Conservation (phyloP, 2,329 filamentous ascomycete genomes). For the Aspergillus spinulosporus region DNA sequence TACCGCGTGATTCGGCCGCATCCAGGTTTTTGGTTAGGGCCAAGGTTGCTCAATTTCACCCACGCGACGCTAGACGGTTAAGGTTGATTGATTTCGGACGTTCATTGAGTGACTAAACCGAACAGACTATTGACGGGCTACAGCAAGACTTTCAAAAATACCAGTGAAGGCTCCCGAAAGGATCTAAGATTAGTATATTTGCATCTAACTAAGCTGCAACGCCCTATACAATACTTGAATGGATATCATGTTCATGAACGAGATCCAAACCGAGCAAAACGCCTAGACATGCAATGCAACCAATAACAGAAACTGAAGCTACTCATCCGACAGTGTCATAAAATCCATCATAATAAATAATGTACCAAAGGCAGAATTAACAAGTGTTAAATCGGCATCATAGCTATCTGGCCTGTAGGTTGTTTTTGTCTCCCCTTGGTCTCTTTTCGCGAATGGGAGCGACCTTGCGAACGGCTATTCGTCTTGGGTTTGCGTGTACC, state of each 20-base stretch:
- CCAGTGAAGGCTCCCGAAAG: background rate
- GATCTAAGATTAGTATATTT: slow-evolving; percentile 4
- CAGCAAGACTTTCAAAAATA: background rate
- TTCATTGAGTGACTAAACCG: slow-evolving; percentile 31
- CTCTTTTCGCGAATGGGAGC: slow-evolving; percentile 27
- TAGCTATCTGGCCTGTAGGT: slow-evolving; percentile 34
- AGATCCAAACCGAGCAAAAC: slow-evolving; percentile 8
- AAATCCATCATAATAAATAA: slow-evolving; percentile 15
- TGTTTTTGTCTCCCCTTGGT: slow-evolving; percentile 30
- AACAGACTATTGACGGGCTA: background rate
- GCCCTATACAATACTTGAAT: slow-evolving; percentile 17
- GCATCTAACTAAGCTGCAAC: background rate
- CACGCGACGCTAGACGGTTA: slow-evolving; percentile 53
- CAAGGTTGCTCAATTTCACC: slow-evolving; percentile 58
- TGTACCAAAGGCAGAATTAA: background rate
- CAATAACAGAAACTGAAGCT: slow-evolving; percentile 6
- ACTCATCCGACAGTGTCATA: slow-evolving; percentile 9
- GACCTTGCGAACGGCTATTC: slow-evolving; percentile 22
- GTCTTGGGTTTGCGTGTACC: slow-evolving; percentile 27
- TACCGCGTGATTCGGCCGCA: slow-evolving; percentile 53
- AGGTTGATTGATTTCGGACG: slow-evolving; percentile 56
- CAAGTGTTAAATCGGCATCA: slow-evolving; percentile 40
- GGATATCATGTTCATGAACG: slow-evolving; percentile 18
- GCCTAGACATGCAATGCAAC: slow-evolving; percentile 22
- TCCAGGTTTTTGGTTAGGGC: slow-evolving; percentile 57